Percentiles rank a stretch among this genome's conserved stretches.
Evolutionary conservation across 495 filamentous ascomycete species (phyloP).

Genomic region (Talaromyces thailandensis): DNA sequence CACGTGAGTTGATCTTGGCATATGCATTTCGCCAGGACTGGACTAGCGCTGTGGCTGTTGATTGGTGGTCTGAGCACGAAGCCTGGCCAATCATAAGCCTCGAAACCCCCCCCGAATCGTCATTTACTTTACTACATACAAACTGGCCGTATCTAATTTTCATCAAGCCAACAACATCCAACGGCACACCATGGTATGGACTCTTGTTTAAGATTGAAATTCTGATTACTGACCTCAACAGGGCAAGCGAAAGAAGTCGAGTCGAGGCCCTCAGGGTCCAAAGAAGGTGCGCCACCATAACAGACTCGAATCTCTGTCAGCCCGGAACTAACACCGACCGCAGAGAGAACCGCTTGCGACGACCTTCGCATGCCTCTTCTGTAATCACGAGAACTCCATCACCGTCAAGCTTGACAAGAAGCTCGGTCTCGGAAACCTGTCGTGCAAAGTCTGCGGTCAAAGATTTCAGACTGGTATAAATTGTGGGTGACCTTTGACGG

Average conservation of each 20-base stretch:
- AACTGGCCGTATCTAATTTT: not conserved
- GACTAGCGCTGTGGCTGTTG: not conserved
- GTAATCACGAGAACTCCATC: slow-evolving; percentile 92
- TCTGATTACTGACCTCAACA: slow-evolving; percentile 20
- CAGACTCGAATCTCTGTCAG: not conserved
- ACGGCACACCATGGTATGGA: not conserved
- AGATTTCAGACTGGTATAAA: slow-evolving; percentile 87
- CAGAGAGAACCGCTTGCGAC: slow-evolving; percentile 84
- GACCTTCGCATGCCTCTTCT: slow-evolving; percentile 92
- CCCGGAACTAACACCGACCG: slow-evolving; percentile 5
- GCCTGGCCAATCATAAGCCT: not conserved
- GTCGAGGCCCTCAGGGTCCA: slow-evolving; percentile 70
- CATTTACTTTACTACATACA: not conserved
- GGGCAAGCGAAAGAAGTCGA: slow-evolving; percentile 96
- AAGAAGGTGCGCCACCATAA: slow-evolving; percentile 57
- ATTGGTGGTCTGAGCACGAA: not conserved
- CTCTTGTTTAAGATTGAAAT: too few species aligned
- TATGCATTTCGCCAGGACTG: not conserved
- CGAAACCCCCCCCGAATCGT: not conserved
- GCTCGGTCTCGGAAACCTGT: slow-evolving; percentile 67
- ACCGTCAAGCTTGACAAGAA: slow-evolving; percentile 89
- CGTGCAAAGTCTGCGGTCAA: slow-evolving; percentile 90
- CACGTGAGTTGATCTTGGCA: slow-evolving; percentile 1
- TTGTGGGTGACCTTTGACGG: slow-evolving; percentile 46
- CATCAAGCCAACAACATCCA: not conserved